These are phyloP conservation scores for Calonectria leucothoes DNA, from an alignment of 2,329 filamentous ascomycete genomes.

Conservation along the genomic window DNA sequence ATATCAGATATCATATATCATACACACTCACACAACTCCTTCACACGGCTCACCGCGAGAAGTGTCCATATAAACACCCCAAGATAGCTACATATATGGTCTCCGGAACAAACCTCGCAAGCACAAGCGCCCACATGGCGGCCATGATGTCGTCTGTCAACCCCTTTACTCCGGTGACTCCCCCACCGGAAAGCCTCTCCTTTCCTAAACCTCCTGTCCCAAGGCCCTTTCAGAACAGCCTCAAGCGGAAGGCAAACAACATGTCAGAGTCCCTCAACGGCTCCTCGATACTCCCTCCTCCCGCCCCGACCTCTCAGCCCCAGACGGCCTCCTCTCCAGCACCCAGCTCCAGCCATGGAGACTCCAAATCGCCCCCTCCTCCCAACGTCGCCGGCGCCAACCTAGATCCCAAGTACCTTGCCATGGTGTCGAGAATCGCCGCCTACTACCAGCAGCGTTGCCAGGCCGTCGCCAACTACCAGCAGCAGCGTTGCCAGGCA, in stretches of 20 bases:
- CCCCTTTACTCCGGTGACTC: conserved; percentile 44
- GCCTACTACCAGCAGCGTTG: conserved; percentile 62
- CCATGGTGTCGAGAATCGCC: conserved; percentile 60
- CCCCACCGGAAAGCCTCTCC: conserved; percentile 43
- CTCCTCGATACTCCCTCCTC: conserved; percentile 37
- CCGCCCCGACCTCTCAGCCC: conserved; percentile 38
- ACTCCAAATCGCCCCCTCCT: conserved; percentile 36
- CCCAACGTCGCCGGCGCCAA: conserved; percentile 38
- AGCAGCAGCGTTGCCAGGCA: conserved; percentile 60
- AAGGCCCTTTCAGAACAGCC: conserved; percentile 42
- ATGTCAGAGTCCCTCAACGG: conserved; percentile 40
- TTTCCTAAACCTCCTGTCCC: conserved; percentile 45
- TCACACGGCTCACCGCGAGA: not conserved
- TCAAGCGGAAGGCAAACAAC: conserved; percentile 42
- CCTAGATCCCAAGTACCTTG: conserved; percentile 56
- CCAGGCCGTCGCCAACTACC: conserved; percentile 58
- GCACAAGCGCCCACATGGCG: conserved; percentile 39
- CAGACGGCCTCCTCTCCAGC: conserved; percentile 35
- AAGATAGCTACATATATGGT: conserved; percentile 32
- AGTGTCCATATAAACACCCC: conserved; percentile 5
- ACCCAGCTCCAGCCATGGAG: conserved; percentile 31
- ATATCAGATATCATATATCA: not conserved
- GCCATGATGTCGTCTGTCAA: conserved; percentile 47
- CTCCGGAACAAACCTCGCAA: conserved; percentile 17
- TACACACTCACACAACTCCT: not conserved